phyloP scores from a whole-genome alignment of 148 eudicot genomes.

The Bassia scoparia region DNA sequence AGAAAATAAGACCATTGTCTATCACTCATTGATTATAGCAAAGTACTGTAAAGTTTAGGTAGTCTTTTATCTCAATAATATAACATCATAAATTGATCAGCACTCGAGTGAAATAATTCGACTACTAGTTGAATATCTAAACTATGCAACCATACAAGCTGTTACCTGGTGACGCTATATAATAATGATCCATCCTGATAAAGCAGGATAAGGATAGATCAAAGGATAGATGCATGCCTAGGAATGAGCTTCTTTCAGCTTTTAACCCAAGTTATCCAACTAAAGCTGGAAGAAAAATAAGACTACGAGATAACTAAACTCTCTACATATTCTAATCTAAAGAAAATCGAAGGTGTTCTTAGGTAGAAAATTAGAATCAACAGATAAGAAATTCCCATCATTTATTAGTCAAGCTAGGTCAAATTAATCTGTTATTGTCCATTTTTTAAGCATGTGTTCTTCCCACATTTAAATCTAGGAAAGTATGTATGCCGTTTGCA shows the following conservation, averaged over 20 bases:
- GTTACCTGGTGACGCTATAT: too few relatives aligned
- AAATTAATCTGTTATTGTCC: background rate
- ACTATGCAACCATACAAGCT: too few relatives aligned
- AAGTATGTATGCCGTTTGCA: background rate
- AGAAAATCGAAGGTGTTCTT: background rate
- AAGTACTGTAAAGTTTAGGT: background rate
- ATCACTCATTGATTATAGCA: background rate
- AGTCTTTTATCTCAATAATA: background rate
- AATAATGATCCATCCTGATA: too few relatives aligned
- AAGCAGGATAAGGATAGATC: too few relatives aligned
- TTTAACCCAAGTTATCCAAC: too few relatives aligned
- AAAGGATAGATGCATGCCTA: too few relatives aligned
- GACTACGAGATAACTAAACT: too few relatives aligned
- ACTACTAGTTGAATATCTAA: too few relatives aligned
- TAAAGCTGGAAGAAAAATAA: too few relatives aligned
- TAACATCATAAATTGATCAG: background rate
- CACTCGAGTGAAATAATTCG: background rate
- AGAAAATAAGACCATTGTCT: background rate
- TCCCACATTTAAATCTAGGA: background rate
- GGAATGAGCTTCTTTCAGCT: background rate
- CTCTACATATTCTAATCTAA: too few relatives aligned
- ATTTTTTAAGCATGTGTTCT: background rate
- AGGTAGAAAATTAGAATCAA: background rate
- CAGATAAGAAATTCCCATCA: background rate
- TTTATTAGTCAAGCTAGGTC: background rate